Conservation (phyloP, 257 asterid species). For the Solanum pennellii region DNA sequence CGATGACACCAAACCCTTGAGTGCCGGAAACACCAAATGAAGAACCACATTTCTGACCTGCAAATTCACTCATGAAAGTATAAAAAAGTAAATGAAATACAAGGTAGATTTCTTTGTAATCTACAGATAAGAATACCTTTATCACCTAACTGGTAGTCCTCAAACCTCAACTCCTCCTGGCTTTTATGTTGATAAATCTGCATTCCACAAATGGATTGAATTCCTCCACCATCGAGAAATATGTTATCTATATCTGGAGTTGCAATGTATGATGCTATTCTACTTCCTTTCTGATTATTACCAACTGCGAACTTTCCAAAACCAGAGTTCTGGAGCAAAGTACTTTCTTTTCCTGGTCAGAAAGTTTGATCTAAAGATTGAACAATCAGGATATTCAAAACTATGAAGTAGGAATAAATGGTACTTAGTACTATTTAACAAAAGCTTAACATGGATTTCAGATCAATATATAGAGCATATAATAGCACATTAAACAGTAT, state of each 20-base stretch:
- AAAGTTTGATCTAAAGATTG: not conserved
- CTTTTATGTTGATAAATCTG: slow-evolving; percentile 45
- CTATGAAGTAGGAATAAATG: not conserved
- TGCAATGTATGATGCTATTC: slow-evolving; percentile 41
- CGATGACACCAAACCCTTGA: not conserved
- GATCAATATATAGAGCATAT: not conserved
- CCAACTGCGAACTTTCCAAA: not conserved
- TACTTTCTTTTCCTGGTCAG: not conserved
- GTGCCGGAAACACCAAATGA: not conserved
- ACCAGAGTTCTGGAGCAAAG: not conserved
- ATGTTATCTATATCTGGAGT: slow-evolving; percentile 37
- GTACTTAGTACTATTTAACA: not conserved
- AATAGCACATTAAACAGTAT: not conserved
- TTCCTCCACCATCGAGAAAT: slow-evolving; percentile 22
- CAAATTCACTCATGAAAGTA: not conserved
- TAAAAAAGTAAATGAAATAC: not conserved
- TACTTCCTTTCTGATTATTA: slow-evolving; percentile 26
- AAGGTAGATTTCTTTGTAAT: not conserved
- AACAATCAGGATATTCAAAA: too few species aligned
- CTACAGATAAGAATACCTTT: slow-evolving; percentile 29
- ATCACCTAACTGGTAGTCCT: slow-evolving; percentile 56
- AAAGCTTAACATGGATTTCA: not conserved
- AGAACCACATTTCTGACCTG: not conserved
- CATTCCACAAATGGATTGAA: slow-evolving; percentile 70
- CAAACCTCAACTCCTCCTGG: slow-evolving; percentile 45